Evolutionary conservation across 495 filamentous ascomycete species (phyloP).

Genomic region (Penicillium silybi): DNA sequence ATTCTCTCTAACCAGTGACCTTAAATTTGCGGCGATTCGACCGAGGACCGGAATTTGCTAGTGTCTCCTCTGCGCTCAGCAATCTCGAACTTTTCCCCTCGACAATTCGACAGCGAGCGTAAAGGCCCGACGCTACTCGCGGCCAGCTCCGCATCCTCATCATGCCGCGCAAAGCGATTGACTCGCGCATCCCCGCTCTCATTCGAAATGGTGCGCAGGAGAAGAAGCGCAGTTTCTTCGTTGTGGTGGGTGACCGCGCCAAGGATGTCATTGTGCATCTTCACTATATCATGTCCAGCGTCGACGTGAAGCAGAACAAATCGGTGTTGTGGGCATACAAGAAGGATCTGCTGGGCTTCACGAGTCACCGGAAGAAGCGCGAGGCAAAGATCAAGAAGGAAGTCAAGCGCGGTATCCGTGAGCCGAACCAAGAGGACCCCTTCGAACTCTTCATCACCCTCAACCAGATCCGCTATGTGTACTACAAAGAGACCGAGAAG

Average conservation of each 20-base stretch:
- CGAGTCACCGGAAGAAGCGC: slow-evolving; percentile 93
- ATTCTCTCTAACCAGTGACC: slow-evolving; percentile 8
- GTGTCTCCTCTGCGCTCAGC: neutral
- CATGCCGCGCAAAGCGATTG: slow-evolving; percentile 60
- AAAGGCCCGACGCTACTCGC: slow-evolving; percentile 9
- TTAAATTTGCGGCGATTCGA: neutral
- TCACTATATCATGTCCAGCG: slow-evolving; percentile 86
- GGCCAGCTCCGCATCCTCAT: slow-evolving; percentile 24
- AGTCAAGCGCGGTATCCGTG: slow-evolving; percentile 90
- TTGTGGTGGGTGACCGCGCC: slow-evolving; percentile 89
- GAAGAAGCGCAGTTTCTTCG: slow-evolving; percentile 97
- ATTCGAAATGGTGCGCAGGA: slow-evolving; percentile 95
- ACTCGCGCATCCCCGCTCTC: slow-evolving; percentile 92
- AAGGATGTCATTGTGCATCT: slow-evolving; percentile 98
- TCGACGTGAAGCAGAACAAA: slow-evolving; percentile 93
- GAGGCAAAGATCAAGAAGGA: slow-evolving; percentile 98
- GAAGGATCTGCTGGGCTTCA: slow-evolving; percentile 93
- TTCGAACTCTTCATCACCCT: slow-evolving; percentile 98
- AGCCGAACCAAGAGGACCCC: slow-evolving; percentile 92
- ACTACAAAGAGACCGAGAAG: slow-evolving; percentile 99
- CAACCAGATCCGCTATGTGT: slow-evolving; percentile 96
- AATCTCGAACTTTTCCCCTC: neutral
- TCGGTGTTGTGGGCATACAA: slow-evolving; percentile 99
- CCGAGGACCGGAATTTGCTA: neutral
- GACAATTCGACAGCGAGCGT: neutral